Evolutionary conservation across 345 rosid genomes (phyloP).

Genomic region (Eutrema japonicum): DNA sequence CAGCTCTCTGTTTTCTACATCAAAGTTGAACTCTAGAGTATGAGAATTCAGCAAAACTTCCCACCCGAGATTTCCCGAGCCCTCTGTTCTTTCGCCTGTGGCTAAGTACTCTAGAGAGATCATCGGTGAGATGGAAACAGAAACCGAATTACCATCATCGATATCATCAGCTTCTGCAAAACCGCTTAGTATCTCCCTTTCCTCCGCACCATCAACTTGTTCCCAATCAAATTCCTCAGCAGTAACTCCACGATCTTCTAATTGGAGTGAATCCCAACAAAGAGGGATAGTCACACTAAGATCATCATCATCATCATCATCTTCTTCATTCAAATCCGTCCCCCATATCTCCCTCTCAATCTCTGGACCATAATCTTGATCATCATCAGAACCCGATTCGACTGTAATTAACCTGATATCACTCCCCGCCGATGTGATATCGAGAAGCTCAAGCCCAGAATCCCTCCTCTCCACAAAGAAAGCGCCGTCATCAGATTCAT

Average conservation of each 20-base stretch:
- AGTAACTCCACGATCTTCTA: conserved; percentile 64
- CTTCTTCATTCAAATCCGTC: conserved; percentile 55
- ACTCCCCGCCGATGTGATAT: conserved; percentile 35
- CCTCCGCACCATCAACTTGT: conserved; percentile 79
- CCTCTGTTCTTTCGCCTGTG: conserved; percentile 56
- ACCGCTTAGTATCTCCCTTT: conserved; percentile 68
- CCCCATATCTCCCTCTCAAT: conserved; percentile 40
- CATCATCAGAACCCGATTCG: conserved; percentile 58
- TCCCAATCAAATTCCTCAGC: conserved; percentile 95
- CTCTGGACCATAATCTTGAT: conserved; percentile 34
- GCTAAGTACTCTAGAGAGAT: conserved; percentile 58
- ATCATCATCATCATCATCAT: conserved; percentile 48
- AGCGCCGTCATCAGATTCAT: conserved; percentile 50
- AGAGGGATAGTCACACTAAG: conserved; percentile 57
- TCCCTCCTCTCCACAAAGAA: conserved; percentile 62
- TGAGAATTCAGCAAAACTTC: conserved; percentile 71
- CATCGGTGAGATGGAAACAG: conserved; percentile 55
- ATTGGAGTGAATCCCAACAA: conserved; percentile 72
- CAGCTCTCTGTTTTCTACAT: conserved; percentile 50
- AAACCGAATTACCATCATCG: conserved; percentile 55
- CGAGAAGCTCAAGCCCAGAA: conserved; percentile 47
- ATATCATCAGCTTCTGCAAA: conserved; percentile 62
- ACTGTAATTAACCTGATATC: conserved; percentile 49
- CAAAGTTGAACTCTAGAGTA: conserved; percentile 58
- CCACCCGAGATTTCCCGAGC: conserved; percentile 69